A percentile compares a stretch with the other conserved stretches of the same genome.
Evolutionary conservation across 1,284 basidiomycete genomes (phyloP).

Genomic region (Gymnopus androsaceus): DNA sequence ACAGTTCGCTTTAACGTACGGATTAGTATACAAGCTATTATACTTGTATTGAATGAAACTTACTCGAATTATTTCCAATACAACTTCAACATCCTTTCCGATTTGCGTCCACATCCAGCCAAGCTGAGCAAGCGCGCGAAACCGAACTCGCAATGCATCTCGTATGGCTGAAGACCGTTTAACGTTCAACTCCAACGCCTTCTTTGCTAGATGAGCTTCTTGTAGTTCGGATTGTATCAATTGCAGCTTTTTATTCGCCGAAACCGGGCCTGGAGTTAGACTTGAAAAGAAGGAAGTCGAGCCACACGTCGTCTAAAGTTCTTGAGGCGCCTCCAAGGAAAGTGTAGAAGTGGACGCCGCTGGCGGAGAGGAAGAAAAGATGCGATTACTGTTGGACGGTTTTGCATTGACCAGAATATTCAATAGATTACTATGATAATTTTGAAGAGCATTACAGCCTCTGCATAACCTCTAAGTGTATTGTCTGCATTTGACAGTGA

Average conservation of each 20-base stretch:
- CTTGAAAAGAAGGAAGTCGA: constrained; percentile 37
- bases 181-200: constrained; percentile 62
- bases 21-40: neutral
- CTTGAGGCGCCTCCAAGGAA: constrained; percentile 29
- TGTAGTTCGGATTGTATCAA: constrained; percentile 73
- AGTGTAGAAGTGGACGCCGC: constrained; percentile 38
- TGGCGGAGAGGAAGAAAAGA: constrained; percentile 30
- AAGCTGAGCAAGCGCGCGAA: constrained; percentile 65
- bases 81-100: constrained; percentile 56
- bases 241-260: constrained; percentile 50
- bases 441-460: constrained; percentile 36
- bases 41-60: neutral
- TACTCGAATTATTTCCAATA: constrained; percentile 11
- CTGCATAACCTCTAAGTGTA: constrained; percentile 60
- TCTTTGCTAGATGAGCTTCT: constrained; percentile 66
- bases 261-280: constrained; percentile 33
- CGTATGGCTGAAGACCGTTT: constrained; percentile 52
- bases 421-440: constrained; percentile 24
- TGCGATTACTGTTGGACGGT: constrained; percentile 34
- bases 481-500: constrained; percentile 65
- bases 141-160: constrained; percentile 62
- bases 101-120: constrained; percentile 67
- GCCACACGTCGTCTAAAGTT: constrained; percentile 26
- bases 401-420: constrained; percentile 56
- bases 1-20: neutral